Conservation (phyloP, 2,329 filamentous ascomycete genomes). For the Ophiostoma australiae region DNA sequence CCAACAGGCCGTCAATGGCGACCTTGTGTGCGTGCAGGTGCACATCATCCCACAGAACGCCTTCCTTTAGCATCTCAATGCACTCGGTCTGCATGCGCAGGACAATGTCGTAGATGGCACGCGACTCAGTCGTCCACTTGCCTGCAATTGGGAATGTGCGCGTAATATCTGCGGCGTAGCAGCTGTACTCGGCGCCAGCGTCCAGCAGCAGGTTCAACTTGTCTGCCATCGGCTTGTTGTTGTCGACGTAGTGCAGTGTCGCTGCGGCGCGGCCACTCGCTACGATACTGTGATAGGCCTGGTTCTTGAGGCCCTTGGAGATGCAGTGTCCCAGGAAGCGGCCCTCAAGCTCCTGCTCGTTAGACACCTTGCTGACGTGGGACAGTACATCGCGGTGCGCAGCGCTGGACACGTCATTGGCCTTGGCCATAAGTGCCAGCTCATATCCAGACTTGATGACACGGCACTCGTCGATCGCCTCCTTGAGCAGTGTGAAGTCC, state of each 20-base stretch:
- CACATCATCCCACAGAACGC: slow-evolving; percentile 74
- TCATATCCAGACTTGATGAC: slow-evolving; percentile 72
- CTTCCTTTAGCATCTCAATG: slow-evolving; percentile 66
- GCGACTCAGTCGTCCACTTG: slow-evolving; percentile 63
- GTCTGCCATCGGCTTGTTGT: slow-evolving; percentile 62
- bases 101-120: slow-evolving; percentile 76
- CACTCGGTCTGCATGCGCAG: slow-evolving; percentile 79
- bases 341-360: slow-evolving; percentile 79
- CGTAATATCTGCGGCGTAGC: slow-evolving; percentile 70
- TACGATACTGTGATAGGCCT: slow-evolving; percentile 84
- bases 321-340: slow-evolving; percentile 73
- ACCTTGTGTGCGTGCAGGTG: slow-evolving; percentile 75
- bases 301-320: slow-evolving; percentile 68
- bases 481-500: slow-evolving; percentile 52
- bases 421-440: slow-evolving; percentile 65
- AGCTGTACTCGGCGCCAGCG: slow-evolving; percentile 70
- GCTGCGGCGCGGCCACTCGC: slow-evolving; percentile 75
- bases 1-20: slow-evolving; percentile 72
- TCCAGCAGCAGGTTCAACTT: slow-evolving; percentile 81
- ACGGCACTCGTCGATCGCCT: slow-evolving; percentile 63
- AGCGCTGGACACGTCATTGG: slow-evolving; percentile 63
- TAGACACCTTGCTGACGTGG: slow-evolving; percentile 58
- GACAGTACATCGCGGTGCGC: slow-evolving; percentile 61
- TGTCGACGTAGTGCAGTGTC: slow-evolving; percentile 82
- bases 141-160: slow-evolving; percentile 79